Conservation (phyloP, 306 rosid genomes). For the Comarum palustre region DNA sequence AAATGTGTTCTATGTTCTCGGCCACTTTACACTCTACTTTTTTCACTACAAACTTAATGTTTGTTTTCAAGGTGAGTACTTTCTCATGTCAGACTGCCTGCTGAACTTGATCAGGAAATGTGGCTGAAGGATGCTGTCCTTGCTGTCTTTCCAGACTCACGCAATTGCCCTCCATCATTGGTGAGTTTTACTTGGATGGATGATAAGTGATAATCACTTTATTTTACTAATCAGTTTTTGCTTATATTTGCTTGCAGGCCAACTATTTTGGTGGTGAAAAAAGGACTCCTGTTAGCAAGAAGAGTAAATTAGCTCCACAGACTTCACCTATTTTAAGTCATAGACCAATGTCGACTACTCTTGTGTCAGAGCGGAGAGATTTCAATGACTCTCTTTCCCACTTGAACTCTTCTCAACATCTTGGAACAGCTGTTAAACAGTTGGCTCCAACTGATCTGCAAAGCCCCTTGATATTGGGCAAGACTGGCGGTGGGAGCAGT, state of each 20-base stretch:
- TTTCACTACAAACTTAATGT: conserved; percentile 24
- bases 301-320: conserved; percentile 44
- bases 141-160: conserved; percentile 67
- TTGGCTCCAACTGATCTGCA: conserved; percentile 71
- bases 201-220: conserved; percentile 19
- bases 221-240: conserved; percentile 24
- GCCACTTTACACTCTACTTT: conserved; percentile 17
- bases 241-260: conserved; percentile 53
- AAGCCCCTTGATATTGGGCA: conserved; percentile 58
- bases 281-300: conserved; percentile 56
- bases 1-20: conserved; percentile 12
- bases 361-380: conserved; percentile 55
- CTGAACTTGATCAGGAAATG: conserved; percentile 73
- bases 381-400: conserved; percentile 55
- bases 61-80: conserved; percentile 33
- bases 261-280: conserved; percentile 67
- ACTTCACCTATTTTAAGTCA: conserved; percentile 44
- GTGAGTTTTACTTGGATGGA: conserved; percentile 54
- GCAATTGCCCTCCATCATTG: conserved; percentile 67
- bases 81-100: conserved; percentile 48
- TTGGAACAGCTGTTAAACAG: conserved; percentile 78
- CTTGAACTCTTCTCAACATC: conserved; percentile 55
- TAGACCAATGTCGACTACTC: conserved; percentile 60
- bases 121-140: conserved; percentile 92
- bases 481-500: conserved; percentile 40